A percentile compares a stretch with the other conserved stretches of the same genome.
Conservation (phyloP, 2,329 filamentous ascomycete species). For the Arthrobotrys musiformis region DNA sequence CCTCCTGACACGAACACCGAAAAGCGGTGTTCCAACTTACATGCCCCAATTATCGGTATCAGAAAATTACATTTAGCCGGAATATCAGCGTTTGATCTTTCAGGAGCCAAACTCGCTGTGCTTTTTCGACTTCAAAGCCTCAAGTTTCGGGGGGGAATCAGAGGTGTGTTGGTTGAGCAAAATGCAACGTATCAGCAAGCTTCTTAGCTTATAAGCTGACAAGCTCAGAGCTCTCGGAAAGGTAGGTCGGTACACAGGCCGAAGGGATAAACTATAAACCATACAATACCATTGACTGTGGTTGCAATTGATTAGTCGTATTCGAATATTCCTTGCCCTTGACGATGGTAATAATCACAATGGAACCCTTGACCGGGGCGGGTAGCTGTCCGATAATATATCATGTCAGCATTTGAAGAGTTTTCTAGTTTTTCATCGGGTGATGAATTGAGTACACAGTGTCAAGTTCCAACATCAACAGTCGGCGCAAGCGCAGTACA, state of each 20-base stretch:
- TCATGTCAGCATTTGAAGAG: neutral
- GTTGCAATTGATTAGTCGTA: constrained; percentile 10
- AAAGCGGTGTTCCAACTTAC: too few species aligned
- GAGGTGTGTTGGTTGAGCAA: neutral
- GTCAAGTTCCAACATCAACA: constrained; percentile 1
- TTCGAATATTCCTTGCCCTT: neutral
- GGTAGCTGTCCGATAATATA: constrained; percentile 9
- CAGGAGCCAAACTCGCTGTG: too few species aligned
- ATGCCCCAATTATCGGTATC: neutral
- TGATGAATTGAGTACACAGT: neutral
- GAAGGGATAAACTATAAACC: too few species aligned
- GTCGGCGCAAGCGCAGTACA: neutral
- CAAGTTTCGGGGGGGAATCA: neutral
- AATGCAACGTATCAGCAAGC: constrained; percentile 22
- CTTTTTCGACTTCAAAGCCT: neutral
- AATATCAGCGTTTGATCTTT: neutral
- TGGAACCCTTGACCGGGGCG: neutral
- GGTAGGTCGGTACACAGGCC: too few species aligned
- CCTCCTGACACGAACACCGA: too few species aligned
- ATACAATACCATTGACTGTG: too few species aligned
- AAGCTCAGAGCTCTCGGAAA: neutral
- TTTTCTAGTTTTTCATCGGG: neutral
- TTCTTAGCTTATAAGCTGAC: too few species aligned
- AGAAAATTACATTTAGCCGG: neutral
- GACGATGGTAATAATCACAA: too few species aligned